Conservation (phyloP, 768 basidiomycete genomes). For the Daedaleopsis sinensis region DNA sequence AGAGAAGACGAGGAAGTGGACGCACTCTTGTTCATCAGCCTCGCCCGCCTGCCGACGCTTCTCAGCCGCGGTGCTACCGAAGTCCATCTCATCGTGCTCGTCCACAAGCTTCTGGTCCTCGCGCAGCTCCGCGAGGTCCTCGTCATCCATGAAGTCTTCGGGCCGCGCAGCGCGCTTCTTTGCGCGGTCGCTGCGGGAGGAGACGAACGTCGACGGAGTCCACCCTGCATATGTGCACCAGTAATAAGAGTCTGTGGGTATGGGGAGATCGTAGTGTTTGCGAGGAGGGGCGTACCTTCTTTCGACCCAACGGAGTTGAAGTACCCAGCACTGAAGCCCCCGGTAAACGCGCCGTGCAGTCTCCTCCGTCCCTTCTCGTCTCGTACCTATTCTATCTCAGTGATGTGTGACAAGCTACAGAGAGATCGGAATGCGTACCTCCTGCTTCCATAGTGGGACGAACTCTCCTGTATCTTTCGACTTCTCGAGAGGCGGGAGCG, state of each 20-base stretch:
- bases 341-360: conserved; percentile 98
- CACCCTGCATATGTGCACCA: conserved; percentile 63
- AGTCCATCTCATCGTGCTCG: conserved; percentile 78
- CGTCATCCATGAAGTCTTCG: conserved; percentile 99
- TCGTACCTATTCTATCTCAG: conserved; percentile 55
- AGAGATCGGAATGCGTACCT: conserved; percentile 51
- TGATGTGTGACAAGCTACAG: neutral
- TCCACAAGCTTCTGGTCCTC: conserved; percentile 77
- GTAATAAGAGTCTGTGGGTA: neutral
- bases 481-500: conserved; percentile 92
- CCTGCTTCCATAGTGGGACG: conserved; percentile 98
- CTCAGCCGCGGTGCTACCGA: conserved; percentile 59
- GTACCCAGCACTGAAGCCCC: conserved; percentile 97
- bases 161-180: conserved; percentile 64
- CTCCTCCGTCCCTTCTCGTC: conserved; percentile 93
- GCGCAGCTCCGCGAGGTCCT: conserved; percentile 83
- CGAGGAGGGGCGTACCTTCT: conserved; percentile 62
- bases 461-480: conserved; percentile 92
- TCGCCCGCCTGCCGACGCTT: conserved; percentile 34
- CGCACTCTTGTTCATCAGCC: conserved; percentile 61
- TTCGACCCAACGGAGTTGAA: conserved; percentile 96
- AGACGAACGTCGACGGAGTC: conserved; percentile 91
- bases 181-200: conserved; percentile 78
- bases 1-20: conserved; percentile 14
- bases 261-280: no score